phyloP scores from a whole-genome alignment of 2,329 filamentous ascomycete species.

The Emergomyces orientalis region DNA sequence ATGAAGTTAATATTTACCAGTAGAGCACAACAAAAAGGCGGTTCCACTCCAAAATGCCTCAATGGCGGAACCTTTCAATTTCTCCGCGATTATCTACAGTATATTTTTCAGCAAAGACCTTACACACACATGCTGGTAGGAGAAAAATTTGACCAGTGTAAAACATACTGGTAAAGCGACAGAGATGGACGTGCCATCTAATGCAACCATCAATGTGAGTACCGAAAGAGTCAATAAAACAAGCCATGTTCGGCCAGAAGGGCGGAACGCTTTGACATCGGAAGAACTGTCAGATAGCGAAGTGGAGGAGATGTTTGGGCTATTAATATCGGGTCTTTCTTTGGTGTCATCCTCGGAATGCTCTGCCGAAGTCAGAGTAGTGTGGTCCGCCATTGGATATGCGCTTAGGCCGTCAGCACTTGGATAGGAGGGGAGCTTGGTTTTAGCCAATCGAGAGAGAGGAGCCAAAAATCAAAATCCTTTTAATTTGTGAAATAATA shows the following conservation, averaged over 20 bases:
- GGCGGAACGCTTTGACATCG: constrained; percentile 14
- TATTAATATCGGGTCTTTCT: neutral
- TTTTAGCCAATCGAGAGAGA: constrained; percentile 12
- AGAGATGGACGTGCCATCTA: constrained; percentile 57
- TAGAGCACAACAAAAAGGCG: constrained; percentile 55
- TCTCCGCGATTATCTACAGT: constrained; percentile 40
- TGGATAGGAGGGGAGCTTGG: neutral
- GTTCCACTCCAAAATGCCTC: constrained; percentile 66
- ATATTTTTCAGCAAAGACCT: constrained; percentile 5
- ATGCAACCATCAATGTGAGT: constrained; percentile 52
- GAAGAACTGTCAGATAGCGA: neutral
- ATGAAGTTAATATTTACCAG: constrained; percentile 26
- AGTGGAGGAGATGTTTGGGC: neutral
- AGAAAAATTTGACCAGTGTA: neutral
- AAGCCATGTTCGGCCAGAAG: constrained; percentile 31
- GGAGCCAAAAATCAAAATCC: neutral
- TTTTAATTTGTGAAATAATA: neutral
- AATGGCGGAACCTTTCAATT: constrained; percentile 45
- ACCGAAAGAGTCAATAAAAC: constrained; percentile 46
- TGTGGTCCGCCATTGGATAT: constrained; percentile 1
- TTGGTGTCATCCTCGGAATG: neutral
- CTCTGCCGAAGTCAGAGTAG: neutral
- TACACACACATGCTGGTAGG: neutral
- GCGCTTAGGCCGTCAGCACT: neutral
- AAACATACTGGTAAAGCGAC: constrained; percentile 45